Percentiles rank a stretch among this genome's conserved stretches.
phyloP scores from a whole-genome alignment of 192 early-diverging fungal genomes.

The Jimgerdemannia lactiflua region DNA sequence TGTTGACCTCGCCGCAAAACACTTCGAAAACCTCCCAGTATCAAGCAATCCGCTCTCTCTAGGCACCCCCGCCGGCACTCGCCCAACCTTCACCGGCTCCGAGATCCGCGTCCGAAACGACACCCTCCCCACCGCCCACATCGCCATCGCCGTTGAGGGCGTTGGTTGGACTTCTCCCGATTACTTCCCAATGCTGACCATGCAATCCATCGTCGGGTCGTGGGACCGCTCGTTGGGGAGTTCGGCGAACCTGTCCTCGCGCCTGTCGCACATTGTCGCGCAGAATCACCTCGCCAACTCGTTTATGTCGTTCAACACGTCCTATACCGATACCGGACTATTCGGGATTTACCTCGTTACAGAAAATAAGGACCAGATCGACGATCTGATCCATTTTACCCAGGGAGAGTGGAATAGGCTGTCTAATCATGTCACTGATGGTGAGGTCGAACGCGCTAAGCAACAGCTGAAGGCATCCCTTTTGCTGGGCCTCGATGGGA shows the following conservation, averaged over 20 bases:
- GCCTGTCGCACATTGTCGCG: slow-evolving; percentile 79
- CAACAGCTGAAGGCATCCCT: slow-evolving; percentile 97
- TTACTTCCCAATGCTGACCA: slow-evolving; percentile 94
- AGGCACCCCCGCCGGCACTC: slow-evolving; percentile 37
- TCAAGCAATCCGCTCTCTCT: slow-evolving; percentile 1
- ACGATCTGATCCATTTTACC: slow-evolving; percentile 86
- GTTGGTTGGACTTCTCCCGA: slow-evolving; percentile 93
- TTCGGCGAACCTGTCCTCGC: slow-evolving; percentile 81
- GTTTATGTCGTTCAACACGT: slow-evolving; percentile 99
- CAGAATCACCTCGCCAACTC: slow-evolving; percentile 91
- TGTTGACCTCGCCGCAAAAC: slow-evolving; percentile 88
- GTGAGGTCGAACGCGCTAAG: slow-evolving; percentile 96
- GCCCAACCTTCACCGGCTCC: slow-evolving; percentile 86
- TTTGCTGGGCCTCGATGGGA: slow-evolving; percentile 89
- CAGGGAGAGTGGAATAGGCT: slow-evolving; percentile 94
- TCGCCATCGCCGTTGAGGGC: slow-evolving; percentile 97
- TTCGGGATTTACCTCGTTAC: slow-evolving; percentile 95
- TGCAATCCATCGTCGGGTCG: slow-evolving; percentile 93
- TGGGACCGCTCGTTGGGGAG: slow-evolving; percentile 96
- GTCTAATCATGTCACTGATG: slow-evolving; percentile 77
- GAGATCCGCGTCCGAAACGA: slow-evolving; percentile 89
- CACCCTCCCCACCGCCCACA: slow-evolving; percentile 88
- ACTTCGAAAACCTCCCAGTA: slow-evolving; percentile 74
- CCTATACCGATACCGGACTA: slow-evolving; percentile 96
- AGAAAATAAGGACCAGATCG: slow-evolving; percentile 77